Base-by-base conservation (phyloP, 2,329 filamentous ascomycete genomes). In the Penicillium palitans region DNA sequence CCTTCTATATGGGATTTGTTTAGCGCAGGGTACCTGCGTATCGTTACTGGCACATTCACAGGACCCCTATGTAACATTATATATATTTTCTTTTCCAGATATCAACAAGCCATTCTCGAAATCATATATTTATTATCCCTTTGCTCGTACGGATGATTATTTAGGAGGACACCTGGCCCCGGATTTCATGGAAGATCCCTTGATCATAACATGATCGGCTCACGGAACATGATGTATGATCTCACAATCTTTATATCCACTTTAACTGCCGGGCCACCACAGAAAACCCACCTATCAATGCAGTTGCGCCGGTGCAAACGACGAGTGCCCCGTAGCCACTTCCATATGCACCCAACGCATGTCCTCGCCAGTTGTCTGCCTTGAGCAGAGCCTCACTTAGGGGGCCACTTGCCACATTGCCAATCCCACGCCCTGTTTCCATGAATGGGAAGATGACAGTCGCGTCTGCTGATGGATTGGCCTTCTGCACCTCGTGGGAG, bases 401-500 rank as follows among this genome's bases (percentile, higher is more conserved):
- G 2, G 64, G 65, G 0, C 65, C 65, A 52, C 64, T 65, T 15
- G 42, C 62, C 7, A 67, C 56, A 44, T 67, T 67, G 2, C 64
- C 65, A 4, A 67, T 60, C 8, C 65, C 65, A 9, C 65, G 60
- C 1, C 65, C 65, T 1, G 57, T 53, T 17, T 66, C 65, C 64
- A 67, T 62, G 39, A 66, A 67, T 10, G 65, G 62, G 35, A 66
- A 67, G 3, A 67, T 66, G 8, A 67, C 64, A 9, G 61, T 61
- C 3, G 50, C 47, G 35, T 66, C 64, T 4, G 64, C 48, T 7
- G n/a, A 39, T 3, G 64, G 61, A 15, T 63, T 66, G 1, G 61
- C 57, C 4, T 46, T 54, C 27, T 63, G 58, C 7, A 67, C 58
- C 40, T 66, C 62, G 12, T 61, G 48, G 2, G 64, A 58, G 15